A percentile compares a stretch with the other conserved stretches of the same genome.
These are phyloP conservation scores for Cytospora schulzeri DNA, from an alignment of 2,329 filamentous ascomycete genomes.

Conservation along the genomic window DNA sequence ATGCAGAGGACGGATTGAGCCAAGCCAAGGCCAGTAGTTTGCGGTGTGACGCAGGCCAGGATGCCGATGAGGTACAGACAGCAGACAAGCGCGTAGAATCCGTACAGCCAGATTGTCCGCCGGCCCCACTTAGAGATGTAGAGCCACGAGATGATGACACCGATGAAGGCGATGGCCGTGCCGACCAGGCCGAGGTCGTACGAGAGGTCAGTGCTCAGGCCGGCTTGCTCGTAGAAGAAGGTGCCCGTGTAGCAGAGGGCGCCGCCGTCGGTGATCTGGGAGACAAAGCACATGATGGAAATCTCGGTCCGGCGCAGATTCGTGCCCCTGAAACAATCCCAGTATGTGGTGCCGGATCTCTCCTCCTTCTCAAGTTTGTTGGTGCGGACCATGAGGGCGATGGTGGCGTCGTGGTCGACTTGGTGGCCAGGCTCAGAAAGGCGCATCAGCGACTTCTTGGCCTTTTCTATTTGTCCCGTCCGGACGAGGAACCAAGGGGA, in stretches of 20 bases:
- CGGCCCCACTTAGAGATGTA: slow-evolving; percentile 47
- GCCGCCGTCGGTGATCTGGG: slow-evolving; percentile 46
- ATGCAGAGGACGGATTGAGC: slow-evolving; percentile 45
- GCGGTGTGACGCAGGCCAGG: slow-evolving; percentile 41
- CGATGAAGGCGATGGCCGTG: slow-evolving; percentile 46
- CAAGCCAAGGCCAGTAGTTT: slow-evolving; percentile 41
- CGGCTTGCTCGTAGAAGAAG: slow-evolving; percentile 51
- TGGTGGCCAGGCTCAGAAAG: slow-evolving; percentile 35
- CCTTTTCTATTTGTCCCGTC: slow-evolving; percentile 19
- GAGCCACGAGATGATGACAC: slow-evolving; percentile 47
- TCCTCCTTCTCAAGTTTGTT: slow-evolving; percentile 49
- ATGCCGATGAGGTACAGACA: slow-evolving; percentile 49
- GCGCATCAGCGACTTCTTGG: slow-evolving; percentile 30
- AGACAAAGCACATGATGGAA: slow-evolving; percentile 44
- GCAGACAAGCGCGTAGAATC: slow-evolving; percentile 41
- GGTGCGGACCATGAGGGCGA: slow-evolving; percentile 48
- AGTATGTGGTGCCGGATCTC: slow-evolving; percentile 42
- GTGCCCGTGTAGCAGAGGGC: slow-evolving; percentile 45
- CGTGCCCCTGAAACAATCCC: slow-evolving; percentile 51
- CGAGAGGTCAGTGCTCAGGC: slow-evolving; percentile 40
- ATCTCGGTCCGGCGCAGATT: slow-evolving; percentile 51
- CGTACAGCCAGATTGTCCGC: slow-evolving; percentile 45
- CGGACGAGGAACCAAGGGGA: slow-evolving; percentile 33
- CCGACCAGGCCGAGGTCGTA: slow-evolving; percentile 47
- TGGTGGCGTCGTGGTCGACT: slow-evolving; percentile 40